Conservation (phyloP, 192 early-diverging fungal species). For the Backusella westeae region DNA sequence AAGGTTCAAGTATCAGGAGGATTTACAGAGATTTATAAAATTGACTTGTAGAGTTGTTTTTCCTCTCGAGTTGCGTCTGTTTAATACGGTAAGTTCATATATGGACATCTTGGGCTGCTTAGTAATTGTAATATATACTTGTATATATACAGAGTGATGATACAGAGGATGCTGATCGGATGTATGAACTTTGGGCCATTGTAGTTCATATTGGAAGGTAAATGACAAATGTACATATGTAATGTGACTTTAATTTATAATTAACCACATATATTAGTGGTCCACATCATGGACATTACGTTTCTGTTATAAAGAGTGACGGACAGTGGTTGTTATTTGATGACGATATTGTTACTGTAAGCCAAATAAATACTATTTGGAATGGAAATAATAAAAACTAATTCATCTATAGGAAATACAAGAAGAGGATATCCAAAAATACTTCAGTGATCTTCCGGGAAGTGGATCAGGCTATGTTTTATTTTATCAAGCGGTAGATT, state of each 20-base stretch:
- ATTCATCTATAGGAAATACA: slow-evolving; percentile 49
- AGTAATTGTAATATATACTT: background rate
- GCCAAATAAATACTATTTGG: background rate
- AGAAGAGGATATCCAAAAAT: slow-evolving; percentile 73
- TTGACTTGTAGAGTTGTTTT: slow-evolving; percentile 95
- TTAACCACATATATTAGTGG: slow-evolving; percentile 49
- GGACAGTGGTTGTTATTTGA: slow-evolving; percentile 94
- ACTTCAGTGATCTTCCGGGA: slow-evolving; percentile 73
- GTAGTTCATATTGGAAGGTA: slow-evolving; percentile 93
- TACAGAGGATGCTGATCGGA: slow-evolving; percentile 75
- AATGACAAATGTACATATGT: background rate
- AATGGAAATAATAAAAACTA: background rate
- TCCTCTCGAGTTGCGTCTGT: slow-evolving; percentile 89
- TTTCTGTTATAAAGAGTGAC: slow-evolving; percentile 82
- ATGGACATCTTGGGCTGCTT: background rate
- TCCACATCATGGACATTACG: slow-evolving; percentile 95
- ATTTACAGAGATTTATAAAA: slow-evolving; percentile 87
- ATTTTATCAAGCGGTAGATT: slow-evolving; percentile 66
- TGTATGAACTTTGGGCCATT: slow-evolving; percentile 87
- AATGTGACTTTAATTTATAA: background rate
- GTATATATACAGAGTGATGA: slow-evolving; percentile 59
- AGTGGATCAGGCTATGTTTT: slow-evolving; percentile 80
- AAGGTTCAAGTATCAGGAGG: slow-evolving; percentile 97
- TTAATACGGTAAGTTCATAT: slow-evolving; percentile 71
- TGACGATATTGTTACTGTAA: slow-evolving; percentile 88